Percentiles rank a stretch among this genome's conserved stretches.
These are phyloP conservation scores for Talaromyces stipitatus DNA, from an alignment of 495 filamentous ascomycete species.

Conservation along the genomic window DNA sequence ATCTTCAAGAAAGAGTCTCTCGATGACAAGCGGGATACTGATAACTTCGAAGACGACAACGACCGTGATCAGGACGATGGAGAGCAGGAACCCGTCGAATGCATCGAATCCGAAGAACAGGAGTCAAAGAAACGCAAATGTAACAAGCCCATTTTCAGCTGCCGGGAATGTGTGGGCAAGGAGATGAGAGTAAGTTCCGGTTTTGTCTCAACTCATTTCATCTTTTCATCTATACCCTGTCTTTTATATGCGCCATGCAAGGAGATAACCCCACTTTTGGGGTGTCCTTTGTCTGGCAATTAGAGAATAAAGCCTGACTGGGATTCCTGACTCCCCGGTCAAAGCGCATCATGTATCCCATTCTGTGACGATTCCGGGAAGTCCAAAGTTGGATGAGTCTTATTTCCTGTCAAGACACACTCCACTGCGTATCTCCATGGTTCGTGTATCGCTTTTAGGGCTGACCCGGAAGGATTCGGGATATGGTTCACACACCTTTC, in stretches of 20 bases:
- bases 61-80: neutral
- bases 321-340: no score
- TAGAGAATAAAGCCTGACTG: neutral
- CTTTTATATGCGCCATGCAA: neutral
- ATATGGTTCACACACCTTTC: no score
- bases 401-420: neutral
- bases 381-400: no score
- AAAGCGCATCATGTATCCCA: no score
- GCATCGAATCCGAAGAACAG: conserved; percentile 8
- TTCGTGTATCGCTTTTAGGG: neutral
- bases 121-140: conserved; percentile 59
- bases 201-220: neutral
- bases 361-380: no score
- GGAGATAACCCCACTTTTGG: neutral
- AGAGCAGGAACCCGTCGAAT: neutral
- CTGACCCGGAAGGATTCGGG: neutral
- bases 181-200: conserved; percentile 55
- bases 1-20: neutral
- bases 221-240: neutral
- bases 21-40: neutral
- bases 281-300: neutral
- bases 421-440: neutral
- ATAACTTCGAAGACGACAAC: neutral
- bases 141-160: conserved; percentile 69
- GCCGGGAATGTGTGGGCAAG: conserved; percentile 62